These are phyloP conservation scores for Carallia brachiata DNA, from an alignment of 345 rosid genomes.

Conservation along the genomic window DNA sequence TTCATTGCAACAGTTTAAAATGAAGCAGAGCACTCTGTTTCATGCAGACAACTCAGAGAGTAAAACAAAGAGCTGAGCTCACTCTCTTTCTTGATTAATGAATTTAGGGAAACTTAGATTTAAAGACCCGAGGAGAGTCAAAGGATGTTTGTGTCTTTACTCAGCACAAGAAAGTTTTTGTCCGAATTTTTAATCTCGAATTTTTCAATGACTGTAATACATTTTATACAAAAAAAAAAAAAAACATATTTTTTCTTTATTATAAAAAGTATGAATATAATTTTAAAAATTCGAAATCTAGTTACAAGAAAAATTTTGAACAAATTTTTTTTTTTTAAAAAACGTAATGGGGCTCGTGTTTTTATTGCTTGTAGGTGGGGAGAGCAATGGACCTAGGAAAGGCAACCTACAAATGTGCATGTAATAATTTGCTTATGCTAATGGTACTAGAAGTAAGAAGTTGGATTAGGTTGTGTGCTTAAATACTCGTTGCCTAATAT, in stretches of 20 bases:
- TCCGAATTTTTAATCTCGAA: too few relatives aligned
- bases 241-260: too few relatives aligned
- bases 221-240: too few relatives aligned
- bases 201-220: too few relatives aligned
- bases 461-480: neutral
- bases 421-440: neutral
- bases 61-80: neutral
- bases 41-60: slow-evolving; percentile 9
- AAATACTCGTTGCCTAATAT: neutral
- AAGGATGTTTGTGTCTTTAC: slow-evolving; percentile 1
- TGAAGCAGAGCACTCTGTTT: slow-evolving; percentile 26
- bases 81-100: neutral
- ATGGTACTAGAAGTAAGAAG: too few relatives aligned
- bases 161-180: too few relatives aligned
- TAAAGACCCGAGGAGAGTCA: neutral
- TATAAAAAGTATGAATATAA: too few relatives aligned
- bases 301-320: too few relatives aligned
- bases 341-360: too few relatives aligned
- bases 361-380: slow-evolving; percentile 2
- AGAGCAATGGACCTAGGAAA: neutral
- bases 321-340: too few relatives aligned
- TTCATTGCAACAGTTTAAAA: slow-evolving; percentile 49
- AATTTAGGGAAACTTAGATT: neutral
- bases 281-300: too few relatives aligned
- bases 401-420: neutral